Percentiles rank a stretch among this genome's conserved stretches.
Conservation (phyloP, 192 early-diverging fungal genomes). For the Pilaira anomala region DNA sequence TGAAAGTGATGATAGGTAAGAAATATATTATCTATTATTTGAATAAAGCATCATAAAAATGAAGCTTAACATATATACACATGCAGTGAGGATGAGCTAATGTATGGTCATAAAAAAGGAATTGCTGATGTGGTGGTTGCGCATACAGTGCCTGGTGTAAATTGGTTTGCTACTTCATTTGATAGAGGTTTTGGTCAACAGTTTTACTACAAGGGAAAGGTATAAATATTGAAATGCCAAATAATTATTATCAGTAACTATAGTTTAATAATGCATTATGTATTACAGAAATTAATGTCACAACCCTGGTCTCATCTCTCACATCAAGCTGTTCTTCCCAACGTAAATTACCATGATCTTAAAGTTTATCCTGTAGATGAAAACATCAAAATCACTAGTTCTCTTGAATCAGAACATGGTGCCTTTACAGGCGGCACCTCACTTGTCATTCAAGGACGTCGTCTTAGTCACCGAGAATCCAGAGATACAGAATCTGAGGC, state of each 20-base stretch:
- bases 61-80: neutral
- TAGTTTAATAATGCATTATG: no score
- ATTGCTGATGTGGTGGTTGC: conserved; percentile 42
- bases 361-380: neutral
- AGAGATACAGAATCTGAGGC: neutral
- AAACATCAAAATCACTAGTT: neutral
- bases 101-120: conserved; percentile 15
- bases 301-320: conserved; percentile 50
- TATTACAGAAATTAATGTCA: conserved; percentile 31
- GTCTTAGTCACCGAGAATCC: conserved; percentile 1
- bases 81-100: conserved; percentile 23
- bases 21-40: no score
- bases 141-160: conserved; percentile 33
- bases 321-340: conserved; percentile 46
- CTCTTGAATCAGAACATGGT: neutral
- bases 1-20: conserved; percentile 8
- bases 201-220: conserved; percentile 44
- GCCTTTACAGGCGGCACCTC: conserved; percentile 5
- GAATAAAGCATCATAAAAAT: no score
- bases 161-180: conserved; percentile 54
- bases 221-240: no score
- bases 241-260: no score
- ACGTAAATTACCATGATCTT: conserved; percentile 13
- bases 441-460: neutral
- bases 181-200: conserved; percentile 47